Percentiles rank a stretch among this genome's conserved stretches.
phyloP scores from a whole-genome alignment of 345 rosid species.

The Schrenkiella parvula region DNA sequence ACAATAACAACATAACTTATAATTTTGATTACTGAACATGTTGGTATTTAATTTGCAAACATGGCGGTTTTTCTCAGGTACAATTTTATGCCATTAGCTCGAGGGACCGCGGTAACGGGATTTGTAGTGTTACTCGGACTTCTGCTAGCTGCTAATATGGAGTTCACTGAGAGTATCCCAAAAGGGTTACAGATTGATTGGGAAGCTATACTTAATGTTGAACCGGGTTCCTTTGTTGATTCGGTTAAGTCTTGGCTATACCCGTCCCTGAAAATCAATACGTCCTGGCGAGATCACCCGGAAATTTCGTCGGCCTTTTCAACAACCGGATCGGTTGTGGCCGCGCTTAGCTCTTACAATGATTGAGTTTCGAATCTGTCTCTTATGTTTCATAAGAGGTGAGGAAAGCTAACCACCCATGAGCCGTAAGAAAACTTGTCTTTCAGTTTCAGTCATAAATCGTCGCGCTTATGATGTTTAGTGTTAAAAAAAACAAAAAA shows the following conservation, averaged over 20 bases:
- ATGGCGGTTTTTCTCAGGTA: conserved; percentile 49
- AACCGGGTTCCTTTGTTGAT: conserved; percentile 54
- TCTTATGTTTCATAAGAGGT: conserved; percentile 24
- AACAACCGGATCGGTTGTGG: conserved; percentile 77
- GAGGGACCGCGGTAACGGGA: conserved; percentile 90
- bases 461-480: background rate
- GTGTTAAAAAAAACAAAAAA: background rate
- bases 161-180: conserved; percentile 65
- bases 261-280: conserved; percentile 60
- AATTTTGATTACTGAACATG: background rate
- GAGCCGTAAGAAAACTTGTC: conserved; percentile 14
- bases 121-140: conserved; percentile 74
- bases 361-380: conserved; percentile 33
- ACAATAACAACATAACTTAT: background rate
- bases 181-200: conserved; percentile 81
- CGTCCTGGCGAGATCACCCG: conserved; percentile 82
- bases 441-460: background rate
- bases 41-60: background rate
- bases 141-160: conserved; percentile 87
- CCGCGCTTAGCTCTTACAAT: conserved; percentile 65
- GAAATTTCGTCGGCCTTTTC: conserved; percentile 67
- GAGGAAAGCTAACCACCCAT: conserved; percentile 16
- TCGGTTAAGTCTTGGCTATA: conserved; percentile 76
- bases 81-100: conserved; percentile 90
- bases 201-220: conserved; percentile 83